Evolutionary conservation across 2,329 filamentous ascomycete species (phyloP).

Genomic region (Aspergillus ustus): DNA sequence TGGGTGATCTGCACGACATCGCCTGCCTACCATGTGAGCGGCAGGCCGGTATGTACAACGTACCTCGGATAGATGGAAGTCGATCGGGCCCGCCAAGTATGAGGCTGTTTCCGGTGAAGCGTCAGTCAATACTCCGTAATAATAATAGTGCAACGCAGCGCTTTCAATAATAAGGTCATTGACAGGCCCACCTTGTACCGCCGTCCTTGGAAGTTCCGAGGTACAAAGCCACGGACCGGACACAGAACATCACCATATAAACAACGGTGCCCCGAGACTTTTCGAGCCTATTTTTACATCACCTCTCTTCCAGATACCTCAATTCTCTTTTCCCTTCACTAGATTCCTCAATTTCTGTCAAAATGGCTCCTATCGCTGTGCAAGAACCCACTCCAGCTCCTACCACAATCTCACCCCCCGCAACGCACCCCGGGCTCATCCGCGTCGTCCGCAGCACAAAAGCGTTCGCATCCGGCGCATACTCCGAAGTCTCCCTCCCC

Average conservation of each 20-base stretch:
- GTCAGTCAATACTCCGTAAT: not conserved
- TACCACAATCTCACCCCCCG: conserved; percentile 24
- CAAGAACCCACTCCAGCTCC: conserved; percentile 17
- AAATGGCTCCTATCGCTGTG: conserved; percentile 29
- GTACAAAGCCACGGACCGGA: not conserved
- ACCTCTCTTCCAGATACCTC: not conserved
- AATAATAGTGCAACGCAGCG: not conserved
- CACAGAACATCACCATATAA: not conserved
- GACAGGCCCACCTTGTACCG: conserved; percentile 5
- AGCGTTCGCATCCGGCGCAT: conserved; percentile 44
- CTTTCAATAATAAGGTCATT: not conserved
- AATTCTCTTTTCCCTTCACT: not conserved
- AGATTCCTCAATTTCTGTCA: conserved; percentile 1
- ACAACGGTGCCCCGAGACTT: not conserved
- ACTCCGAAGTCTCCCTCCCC: conserved; percentile 56
- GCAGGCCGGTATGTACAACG: too few relatives aligned
- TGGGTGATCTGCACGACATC: not conserved
- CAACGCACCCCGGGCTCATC: conserved; percentile 35
- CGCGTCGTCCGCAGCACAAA: conserved; percentile 38
- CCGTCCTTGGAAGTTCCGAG: conserved; percentile 2
- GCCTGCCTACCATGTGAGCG: conserved; percentile 1
- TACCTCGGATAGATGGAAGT: conserved; percentile 14
- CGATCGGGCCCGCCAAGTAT: not conserved
- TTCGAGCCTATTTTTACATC: not conserved
- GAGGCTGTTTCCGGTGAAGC: not conserved